Base-by-base conservation (phyloP, 202 grass and related monocot species). In the Panicum hallii region DNA sequence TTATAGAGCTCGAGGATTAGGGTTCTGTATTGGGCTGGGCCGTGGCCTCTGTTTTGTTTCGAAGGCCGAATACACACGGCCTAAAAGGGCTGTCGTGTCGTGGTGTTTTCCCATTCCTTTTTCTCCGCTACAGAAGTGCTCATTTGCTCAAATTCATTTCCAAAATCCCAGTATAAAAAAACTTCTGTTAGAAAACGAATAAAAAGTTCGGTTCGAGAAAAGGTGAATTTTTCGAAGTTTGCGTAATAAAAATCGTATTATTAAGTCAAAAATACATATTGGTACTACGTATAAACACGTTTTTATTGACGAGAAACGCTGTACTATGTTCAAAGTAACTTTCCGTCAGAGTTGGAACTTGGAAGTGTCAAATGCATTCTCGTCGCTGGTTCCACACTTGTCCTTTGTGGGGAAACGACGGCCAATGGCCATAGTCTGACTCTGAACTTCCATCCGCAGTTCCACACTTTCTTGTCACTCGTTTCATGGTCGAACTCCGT, bases 1-100 rank as follows among this genome's bases (percentile, higher is more conserved):
- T 84, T 90, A 87, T 90, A 90, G 78, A 66, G 26, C 0, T 11
- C 8, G 41, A 9, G 14, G 28, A 56, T 82, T 82, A 86, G 79
- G 78, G 66, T 58, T 47, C 2, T 0, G 0, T 34, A 0, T 56
- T 90, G 73, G 79, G 83, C 88, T 32, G 4, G 42, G 2, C 16
- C 19, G 32, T 73, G 41, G n/a, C 17, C 43, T 45, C 15, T 62
- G 11, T 12, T 63, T 15, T 9, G 3, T 9, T 83, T 16, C 28
- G 0, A 12, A n/a, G 47, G 74, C 63, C 32, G 61, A 55, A 42
- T 49, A 63, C 0, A 15, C 11, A 11, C 9, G 7, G 30, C 22
- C 48, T 45, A 10, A 64, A 10, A 13, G 9, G 50, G 11, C 55
- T 63, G 22, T 58, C 55, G 44, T 46, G 50, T 6, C 52, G 52